Conservation (phyloP, 345 rosid species). For the Sisymbrium irio region DNA sequence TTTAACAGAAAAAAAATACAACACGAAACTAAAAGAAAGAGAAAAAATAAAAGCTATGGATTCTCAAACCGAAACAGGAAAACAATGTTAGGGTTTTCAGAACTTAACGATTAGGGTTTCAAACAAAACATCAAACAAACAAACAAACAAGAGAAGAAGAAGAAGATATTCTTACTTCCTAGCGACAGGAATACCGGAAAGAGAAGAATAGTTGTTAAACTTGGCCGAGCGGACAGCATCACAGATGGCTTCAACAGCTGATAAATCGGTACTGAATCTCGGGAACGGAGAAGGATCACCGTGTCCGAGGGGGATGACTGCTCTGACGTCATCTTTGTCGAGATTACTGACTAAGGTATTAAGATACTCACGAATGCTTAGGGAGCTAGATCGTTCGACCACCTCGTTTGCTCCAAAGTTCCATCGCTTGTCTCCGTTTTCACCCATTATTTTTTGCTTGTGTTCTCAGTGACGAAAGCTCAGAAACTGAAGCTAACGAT, state of each 20-base stretch:
- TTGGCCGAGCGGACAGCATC: slow-evolving; percentile 24
- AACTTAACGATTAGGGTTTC: too few relatives aligned
- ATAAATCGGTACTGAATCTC: slow-evolving; percentile 21
- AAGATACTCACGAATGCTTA: slow-evolving; percentile 8
- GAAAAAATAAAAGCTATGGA: too few relatives aligned
- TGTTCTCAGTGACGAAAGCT: neutral
- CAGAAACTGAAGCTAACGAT: neutral
- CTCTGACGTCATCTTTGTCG: neutral
- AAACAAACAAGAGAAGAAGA: neutral
- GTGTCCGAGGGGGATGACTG: slow-evolving; percentile 22
- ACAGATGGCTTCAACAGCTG: slow-evolving; percentile 28
- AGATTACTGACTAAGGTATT: neutral
- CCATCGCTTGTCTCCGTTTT: slow-evolving; percentile 13
- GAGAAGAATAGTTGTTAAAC: slow-evolving; percentile 20
- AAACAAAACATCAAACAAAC: neutral
- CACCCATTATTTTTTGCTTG: neutral
- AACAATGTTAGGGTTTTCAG: too few relatives aligned
- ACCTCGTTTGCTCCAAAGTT: slow-evolving; percentile 22
- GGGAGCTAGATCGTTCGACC: neutral
- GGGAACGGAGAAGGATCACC: slow-evolving; percentile 37
- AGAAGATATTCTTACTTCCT: slow-evolving; percentile 15
- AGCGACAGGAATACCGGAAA: slow-evolving; percentile 26
- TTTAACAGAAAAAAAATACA: neutral
- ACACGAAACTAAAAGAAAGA: too few relatives aligned
- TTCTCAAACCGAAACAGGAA: too few relatives aligned